These are phyloP conservation scores for Rhodosporidiobolus sp. DNA, from an alignment of 768 basidiomycete genomes.

Conservation along the genomic window DNA sequence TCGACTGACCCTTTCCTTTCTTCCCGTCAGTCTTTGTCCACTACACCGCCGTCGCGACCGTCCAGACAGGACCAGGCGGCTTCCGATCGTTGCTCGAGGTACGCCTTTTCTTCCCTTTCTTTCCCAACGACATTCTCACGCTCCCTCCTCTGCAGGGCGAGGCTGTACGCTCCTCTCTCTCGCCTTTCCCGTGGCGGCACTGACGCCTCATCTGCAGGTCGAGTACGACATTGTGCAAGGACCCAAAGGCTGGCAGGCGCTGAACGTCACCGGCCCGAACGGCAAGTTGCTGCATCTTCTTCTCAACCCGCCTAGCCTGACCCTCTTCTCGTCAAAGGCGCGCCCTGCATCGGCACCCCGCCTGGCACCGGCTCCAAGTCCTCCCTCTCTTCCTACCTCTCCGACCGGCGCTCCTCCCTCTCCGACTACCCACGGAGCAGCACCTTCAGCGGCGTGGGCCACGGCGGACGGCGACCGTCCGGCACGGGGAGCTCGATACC, in stretches of 20 bases:
- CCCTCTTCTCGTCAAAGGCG: background rate
- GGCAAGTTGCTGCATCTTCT: background rate
- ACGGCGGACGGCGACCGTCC: background rate
- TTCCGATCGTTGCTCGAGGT: conserved; percentile 31
- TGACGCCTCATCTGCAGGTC: background rate
- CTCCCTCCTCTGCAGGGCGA: conserved; percentile 5
- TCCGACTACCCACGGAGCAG: background rate
- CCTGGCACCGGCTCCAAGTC: background rate
- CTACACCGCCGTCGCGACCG: conserved; percentile 24
- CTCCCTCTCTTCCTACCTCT: background rate
- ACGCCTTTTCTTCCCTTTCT: background rate
- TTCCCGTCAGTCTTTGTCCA: conserved; percentile 31
- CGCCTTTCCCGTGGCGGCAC: background rate
- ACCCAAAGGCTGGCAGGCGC: conserved; percentile 34
- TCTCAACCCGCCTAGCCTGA: background rate
- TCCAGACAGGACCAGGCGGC: conserved; percentile 8
- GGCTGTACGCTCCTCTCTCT: background rate
- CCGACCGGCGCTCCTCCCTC: background rate
- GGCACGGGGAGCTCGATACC: background rate
- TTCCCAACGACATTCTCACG: background rate
- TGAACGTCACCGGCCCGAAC: conserved; percentile 21
- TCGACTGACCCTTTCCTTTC: background rate
- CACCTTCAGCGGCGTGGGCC: background rate
- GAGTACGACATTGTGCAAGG: conserved; percentile 19
- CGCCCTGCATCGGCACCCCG: conserved; percentile 27